Percentiles rank a stretch among this genome's conserved stretches.
Conservation (phyloP, 139 green algal species). For the Prasinococcaceae sp. region DNA sequence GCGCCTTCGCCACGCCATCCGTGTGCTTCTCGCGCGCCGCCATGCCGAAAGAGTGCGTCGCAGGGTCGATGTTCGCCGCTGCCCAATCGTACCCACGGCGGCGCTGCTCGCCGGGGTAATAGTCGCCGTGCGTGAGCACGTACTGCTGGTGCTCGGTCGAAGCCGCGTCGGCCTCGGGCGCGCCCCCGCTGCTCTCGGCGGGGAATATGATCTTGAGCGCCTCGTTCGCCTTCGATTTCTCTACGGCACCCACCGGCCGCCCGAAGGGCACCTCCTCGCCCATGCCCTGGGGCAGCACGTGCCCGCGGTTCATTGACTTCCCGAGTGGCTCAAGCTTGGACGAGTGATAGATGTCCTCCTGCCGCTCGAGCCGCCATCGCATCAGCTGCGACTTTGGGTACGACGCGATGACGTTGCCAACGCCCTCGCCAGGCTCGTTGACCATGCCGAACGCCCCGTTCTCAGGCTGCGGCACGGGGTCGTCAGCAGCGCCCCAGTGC, state of each 20-base stretch:
- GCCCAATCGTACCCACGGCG: conserved; percentile 47
- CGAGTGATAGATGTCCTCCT: conserved; percentile 42
- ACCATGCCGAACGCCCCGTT: conserved; percentile 41
- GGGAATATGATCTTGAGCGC: conserved; percentile 12
- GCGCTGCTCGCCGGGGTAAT: conserved; percentile 41
- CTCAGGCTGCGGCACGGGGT: conserved; percentile 26
- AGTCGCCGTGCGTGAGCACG: conserved; percentile 38
- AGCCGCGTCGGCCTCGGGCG: no score
- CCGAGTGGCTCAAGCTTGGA: conserved; percentile 49
- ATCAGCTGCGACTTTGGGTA: conserved; percentile 38
- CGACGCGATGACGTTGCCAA: conserved; percentile 29
- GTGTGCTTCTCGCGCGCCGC: conserved; percentile 28
- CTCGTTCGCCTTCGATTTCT: not conserved
- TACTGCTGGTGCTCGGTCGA: conserved; percentile 24
- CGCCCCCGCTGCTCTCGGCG: not conserved
- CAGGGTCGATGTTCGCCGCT: conserved; percentile 28
- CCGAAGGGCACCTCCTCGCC: conserved; percentile 37
- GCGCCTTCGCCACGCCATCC: conserved; percentile 38
- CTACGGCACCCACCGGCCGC: not conserved
- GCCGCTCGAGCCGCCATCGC: conserved; percentile 40
- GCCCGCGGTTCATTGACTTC: conserved; percentile 30
- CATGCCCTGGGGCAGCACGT: conserved; percentile 38
- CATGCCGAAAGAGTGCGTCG: conserved; percentile 3
- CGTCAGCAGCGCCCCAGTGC: conserved; percentile 36
- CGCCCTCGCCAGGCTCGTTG: conserved; percentile 24